Evolutionary conservation across 1,284 basidiomycete species (phyloP), one percentile per base, ranked within the genome.

Genomic region (Sporisorium reilianum): DNA sequence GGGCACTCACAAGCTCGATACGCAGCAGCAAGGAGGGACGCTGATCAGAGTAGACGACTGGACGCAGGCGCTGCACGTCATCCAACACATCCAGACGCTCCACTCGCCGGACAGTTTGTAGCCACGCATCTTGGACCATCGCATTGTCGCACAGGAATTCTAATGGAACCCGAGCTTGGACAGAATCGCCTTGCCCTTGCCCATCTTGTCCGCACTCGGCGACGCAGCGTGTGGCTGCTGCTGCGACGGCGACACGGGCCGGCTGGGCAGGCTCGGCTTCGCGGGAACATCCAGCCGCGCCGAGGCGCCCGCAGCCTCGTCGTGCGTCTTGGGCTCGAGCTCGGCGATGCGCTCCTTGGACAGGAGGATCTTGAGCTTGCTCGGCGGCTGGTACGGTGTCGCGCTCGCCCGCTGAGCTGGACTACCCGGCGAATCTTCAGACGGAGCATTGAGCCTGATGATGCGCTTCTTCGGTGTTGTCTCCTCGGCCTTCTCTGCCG

Each of bases 331-430:
- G 3, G 75, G 70, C 50, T 77, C 75, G 14, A 77, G 41, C 44
- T 77, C 75, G 5, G 28, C 48, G 6, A 77, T 74, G 12, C 75
- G 20, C 55, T 74, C 71, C 40, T 77, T 77, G 18, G 75, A 77
- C 44, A 77, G 18, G 6, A 64, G 51, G 30, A 77, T 58, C 40
- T 62, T 64, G 52, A 77, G 62, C 34, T 69, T 71, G 40, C 46
- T 60, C 5, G 75, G 75, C 10, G 75, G 75, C 42, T 51, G 20
- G 22, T 74, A 71, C 0, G 30, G n/a, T 9, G n/a, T n/a, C n/a
- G n/a, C n/a, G n/a, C n/a, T n/a, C n/a, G 44, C 30, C 7, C 57
- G 46, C 4, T 34, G 20, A 11, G 12, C 23, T 0, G 48, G 18
- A 12, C 34, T 34, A 0, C 14, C n/a, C 2, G 45, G 11, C 1